Evolutionary conservation across 1,284 basidiomycete species (phyloP).

Genomic region (Rhodotorula sp.): DNA sequence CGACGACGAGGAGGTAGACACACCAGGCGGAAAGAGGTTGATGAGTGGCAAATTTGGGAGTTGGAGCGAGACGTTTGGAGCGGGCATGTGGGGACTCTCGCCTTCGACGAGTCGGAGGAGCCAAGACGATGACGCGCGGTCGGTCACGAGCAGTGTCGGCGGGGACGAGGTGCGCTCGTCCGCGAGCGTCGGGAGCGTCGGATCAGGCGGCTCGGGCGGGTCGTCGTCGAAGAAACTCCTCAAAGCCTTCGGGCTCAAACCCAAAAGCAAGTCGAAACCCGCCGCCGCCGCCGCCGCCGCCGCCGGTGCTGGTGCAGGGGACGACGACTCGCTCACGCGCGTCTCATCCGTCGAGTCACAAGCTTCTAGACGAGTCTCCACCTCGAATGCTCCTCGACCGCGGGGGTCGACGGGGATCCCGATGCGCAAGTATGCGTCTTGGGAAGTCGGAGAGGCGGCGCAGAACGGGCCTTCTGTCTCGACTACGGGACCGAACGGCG

Average conservation of each 20-base stretch:
- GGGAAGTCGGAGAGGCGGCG: constrained; percentile 30
- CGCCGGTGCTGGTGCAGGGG: too few species aligned
- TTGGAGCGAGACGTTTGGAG: constrained; percentile 27
- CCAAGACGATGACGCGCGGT: constrained; percentile 19
- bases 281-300: background rate
- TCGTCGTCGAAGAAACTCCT: constrained; percentile 31
- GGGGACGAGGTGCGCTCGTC: background rate
- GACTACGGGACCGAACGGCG: background rate
- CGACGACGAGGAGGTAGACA: background rate
- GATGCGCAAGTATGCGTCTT: constrained; percentile 36
- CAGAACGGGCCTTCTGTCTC: background rate
- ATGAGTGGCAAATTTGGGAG: constrained; percentile 15
- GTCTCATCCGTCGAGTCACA: constrained; percentile 19
- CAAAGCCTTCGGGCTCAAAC: constrained; percentile 32
- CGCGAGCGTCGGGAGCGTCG: constrained; percentile 4
- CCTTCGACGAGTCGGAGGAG: constrained; percentile 1
- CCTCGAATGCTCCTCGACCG: background rate
- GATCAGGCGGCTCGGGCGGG: background rate
- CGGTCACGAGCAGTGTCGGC: constrained; percentile 1
- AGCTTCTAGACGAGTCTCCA: background rate
- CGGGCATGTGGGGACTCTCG: constrained; percentile 5
- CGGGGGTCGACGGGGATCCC: constrained; percentile 34
- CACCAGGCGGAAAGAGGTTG: constrained; percentile 2
- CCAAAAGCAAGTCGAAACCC: background rate
- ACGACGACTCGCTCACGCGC: constrained; percentile 23